A percentile compares a stretch with the other conserved stretches of the same genome.
Evolutionary conservation across 441 rosid genomes (phyloP).

Genomic region (Gossypium davidsonii): DNA sequence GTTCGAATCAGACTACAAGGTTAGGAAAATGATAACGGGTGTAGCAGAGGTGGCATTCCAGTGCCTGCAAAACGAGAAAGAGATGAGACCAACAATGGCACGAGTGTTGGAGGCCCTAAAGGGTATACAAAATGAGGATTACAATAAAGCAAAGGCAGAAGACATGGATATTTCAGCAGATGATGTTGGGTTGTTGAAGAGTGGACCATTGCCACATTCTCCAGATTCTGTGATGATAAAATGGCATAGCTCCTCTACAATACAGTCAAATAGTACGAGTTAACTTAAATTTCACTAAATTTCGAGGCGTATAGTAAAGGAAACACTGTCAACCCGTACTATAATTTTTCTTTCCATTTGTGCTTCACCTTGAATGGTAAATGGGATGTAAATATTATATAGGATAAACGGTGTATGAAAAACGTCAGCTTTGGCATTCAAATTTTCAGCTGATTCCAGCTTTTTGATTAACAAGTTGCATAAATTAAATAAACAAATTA

Average conservation of each 20-base stretch:
- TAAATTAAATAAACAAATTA: not conserved
- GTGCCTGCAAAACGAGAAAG: slow-evolving; percentile 73
- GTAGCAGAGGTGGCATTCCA: slow-evolving; percentile 81
- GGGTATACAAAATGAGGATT: slow-evolving; percentile 33
- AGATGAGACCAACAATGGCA: slow-evolving; percentile 67
- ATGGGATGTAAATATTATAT: slow-evolving; percentile 17
- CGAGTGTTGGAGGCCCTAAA: slow-evolving; percentile 43
- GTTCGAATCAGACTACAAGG: slow-evolving; percentile 44
- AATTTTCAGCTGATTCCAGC: not conserved
- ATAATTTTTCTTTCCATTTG: not conserved
- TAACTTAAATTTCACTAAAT: slow-evolving; percentile 12
- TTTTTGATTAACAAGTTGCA: not conserved
- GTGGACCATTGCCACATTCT: slow-evolving; percentile 26
- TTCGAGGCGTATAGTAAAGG: not conserved
- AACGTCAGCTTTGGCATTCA: not conserved
- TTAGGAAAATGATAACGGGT: slow-evolving; percentile 40
- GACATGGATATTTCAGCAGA: slow-evolving; percentile 25
- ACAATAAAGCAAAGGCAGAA: slow-evolving; percentile 17
- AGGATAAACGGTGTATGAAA: not conserved
- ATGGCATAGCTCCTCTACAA: slow-evolving; percentile 46
- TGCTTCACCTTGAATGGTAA: not conserved
- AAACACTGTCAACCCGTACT: not conserved
- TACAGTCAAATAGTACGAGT: slow-evolving; percentile 18
- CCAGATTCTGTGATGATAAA: slow-evolving; percentile 50
- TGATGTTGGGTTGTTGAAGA: slow-evolving; percentile 36